These are phyloP conservation scores for Saccharomycopsis malanga DNA, from an alignment of 805 yeast genomes.

Conservation along the genomic window DNA sequence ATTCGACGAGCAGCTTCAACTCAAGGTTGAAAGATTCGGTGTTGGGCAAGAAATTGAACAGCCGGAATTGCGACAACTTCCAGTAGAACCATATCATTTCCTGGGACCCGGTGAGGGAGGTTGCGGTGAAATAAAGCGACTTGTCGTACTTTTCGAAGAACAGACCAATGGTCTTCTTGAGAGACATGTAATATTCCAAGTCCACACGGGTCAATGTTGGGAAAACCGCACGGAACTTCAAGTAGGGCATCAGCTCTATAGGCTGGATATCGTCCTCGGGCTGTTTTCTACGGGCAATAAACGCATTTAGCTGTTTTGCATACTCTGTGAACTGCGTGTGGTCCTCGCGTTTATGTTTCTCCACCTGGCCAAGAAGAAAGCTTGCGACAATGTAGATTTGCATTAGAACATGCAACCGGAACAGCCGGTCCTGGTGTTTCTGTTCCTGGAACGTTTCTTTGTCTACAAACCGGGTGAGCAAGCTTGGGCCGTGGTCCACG, in stretches of 20 bases:
- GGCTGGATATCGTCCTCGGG: neutral
- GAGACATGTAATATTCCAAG: slow-evolving; percentile 1
- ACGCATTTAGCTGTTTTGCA: neutral
- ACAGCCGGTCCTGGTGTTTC: slow-evolving; percentile 7
- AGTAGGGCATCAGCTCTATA: neutral
- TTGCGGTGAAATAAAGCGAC: slow-evolving; percentile 11
- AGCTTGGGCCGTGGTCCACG: neutral
- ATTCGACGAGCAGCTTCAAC: neutral
- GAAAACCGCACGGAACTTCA: neutral
- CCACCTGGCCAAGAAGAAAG: slow-evolving; percentile 12
- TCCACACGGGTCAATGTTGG: neutral
- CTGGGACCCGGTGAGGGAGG: slow-evolving; percentile 1
- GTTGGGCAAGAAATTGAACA: slow-evolving; percentile 5
- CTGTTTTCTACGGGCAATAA: neutral
- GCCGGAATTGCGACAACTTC: slow-evolving; percentile 14
- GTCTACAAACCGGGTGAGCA: neutral
- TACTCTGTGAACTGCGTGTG: neutral
- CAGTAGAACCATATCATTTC: slow-evolving; percentile 12
- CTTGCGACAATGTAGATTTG: slow-evolving; percentile 15
- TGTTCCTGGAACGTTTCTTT: slow-evolving; percentile 1
- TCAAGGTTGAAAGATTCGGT: neutral
- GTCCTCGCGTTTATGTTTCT: slow-evolving; percentile 10
- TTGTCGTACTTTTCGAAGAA: slow-evolving; percentile 4
- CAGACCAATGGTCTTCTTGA: neutral
- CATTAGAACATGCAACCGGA: slow-evolving; percentile 11